Evolutionary conservation across 768 basidiomycete genomes (phyloP), one percentile per base, ranked within the genome.

Genomic region (Russula brevipes): DNA sequence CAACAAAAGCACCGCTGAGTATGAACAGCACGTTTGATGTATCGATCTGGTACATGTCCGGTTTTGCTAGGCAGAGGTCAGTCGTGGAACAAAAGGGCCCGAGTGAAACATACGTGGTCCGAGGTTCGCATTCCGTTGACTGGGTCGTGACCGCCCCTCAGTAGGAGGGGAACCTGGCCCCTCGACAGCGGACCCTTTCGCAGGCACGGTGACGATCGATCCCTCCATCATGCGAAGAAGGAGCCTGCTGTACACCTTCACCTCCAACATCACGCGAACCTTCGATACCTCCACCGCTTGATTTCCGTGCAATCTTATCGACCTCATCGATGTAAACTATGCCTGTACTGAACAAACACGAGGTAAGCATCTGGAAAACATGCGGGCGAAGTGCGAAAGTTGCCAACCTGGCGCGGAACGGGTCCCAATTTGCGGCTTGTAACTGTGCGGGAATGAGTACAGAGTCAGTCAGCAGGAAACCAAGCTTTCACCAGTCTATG

Each of bases 241-340:
- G 80, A 19, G 91, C 87, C 74, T 98, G 94, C 70, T 98, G 95
- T 5, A 98, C 95, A 39, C 95, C 95, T 79, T 97, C 94, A 10
- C 95, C 95, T 30, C 92, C 88, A 1, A 98, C 94, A 72, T 98
- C 95, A 68, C 89, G 81, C 5, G 87, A 84, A 4, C 86, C 84
- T 67, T 91, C 89, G 35, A 79, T 77, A 5, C 88, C 87, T 49
- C 81, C 75, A 6, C 79, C 72, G 44, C 70, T 69, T 14, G 72
- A 67, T 69, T 83, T 88, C 54, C 85, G 82, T 14, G 93, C 89
- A 62, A 97, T 86, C 76, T 98, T 98, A 77, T 98, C 96, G 1
- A 94, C 79, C 76, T 98, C 96, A 70, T 98, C 96, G 52, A 98
- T 94, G 71, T 96, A 96, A 38, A 98, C 87, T 64, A 98, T 97